Conservation (phyloP, 2,329 filamentous ascomycete genomes). For the Fusarium bactridioides region DNA sequence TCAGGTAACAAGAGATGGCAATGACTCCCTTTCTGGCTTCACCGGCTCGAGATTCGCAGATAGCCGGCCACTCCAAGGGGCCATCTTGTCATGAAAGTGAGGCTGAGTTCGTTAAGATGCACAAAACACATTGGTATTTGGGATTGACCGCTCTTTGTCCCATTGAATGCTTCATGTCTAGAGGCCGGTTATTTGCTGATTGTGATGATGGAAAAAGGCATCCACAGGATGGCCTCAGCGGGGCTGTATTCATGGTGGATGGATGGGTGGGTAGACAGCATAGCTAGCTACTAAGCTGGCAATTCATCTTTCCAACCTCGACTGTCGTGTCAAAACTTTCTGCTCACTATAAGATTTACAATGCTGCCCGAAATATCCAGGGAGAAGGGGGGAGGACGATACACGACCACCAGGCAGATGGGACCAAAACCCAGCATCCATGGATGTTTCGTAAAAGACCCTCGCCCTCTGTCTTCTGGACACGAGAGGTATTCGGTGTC, state of each 20-base stretch:
- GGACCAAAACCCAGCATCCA: background rate
- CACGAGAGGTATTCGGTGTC: background rate
- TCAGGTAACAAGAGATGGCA: constrained; percentile 9
- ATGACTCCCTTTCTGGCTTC: constrained; percentile 7
- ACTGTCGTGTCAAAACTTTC: background rate
- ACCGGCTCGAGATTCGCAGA: constrained; percentile 7
- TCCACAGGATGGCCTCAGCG: constrained; percentile 26
- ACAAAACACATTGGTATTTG: background rate
- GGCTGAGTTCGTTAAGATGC: constrained; percentile 9
- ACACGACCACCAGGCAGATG: background rate
- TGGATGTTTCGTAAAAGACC: background rate
- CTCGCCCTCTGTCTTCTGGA: background rate
- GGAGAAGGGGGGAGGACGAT: background rate
- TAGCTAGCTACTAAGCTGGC: background rate
- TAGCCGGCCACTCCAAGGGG: background rate
- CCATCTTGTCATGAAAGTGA: background rate
- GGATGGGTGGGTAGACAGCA: constrained; percentile 9
- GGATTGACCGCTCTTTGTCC: constrained; percentile 22
- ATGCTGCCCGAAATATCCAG: background rate
- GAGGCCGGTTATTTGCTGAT: background rate
- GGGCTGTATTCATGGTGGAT: constrained; percentile 7
- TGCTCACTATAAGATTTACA: background rate
- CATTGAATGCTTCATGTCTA: background rate
- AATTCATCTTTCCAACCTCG: background rate
- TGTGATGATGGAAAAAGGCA: constrained; percentile 11